These are phyloP conservation scores for Phlebopus sp. DNA, from an alignment of 1,284 basidiomycete species.

Conservation along the genomic window DNA sequence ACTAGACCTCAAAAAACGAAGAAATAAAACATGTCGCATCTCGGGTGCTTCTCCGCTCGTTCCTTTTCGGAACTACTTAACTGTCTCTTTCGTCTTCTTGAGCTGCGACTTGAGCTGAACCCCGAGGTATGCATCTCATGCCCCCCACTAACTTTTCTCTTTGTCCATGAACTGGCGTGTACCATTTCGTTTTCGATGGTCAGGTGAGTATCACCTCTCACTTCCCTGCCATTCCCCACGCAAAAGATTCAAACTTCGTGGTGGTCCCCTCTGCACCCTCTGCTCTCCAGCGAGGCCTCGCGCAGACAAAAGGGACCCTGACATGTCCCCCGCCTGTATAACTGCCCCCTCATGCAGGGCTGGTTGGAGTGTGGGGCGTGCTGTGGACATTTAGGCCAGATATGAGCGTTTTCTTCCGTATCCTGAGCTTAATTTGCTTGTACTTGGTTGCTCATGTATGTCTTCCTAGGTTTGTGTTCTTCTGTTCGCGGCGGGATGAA, in stretches of 20 bases:
- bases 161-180: too few species aligned
- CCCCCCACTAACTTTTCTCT: too few species aligned
- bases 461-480: not conserved
- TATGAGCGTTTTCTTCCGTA: slow-evolving; percentile 49
- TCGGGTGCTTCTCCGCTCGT: too few species aligned
- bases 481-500: slow-evolving; percentile 1
- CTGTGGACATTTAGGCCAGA: slow-evolving; percentile 77
- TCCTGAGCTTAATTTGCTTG: not conserved
- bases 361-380: slow-evolving; percentile 48
- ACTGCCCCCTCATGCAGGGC: slow-evolving; percentile 36
- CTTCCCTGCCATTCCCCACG: slow-evolving; percentile 1
- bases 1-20: slow-evolving; percentile 10
- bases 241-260: slow-evolving; percentile 71
- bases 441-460: slow-evolving; percentile 10
- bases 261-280: slow-evolving; percentile 44
- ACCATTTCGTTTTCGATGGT: too few species aligned
- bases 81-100: too few species aligned
- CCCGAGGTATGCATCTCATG: too few species aligned
- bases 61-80: too few species aligned
- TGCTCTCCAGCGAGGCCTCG: not conserved
- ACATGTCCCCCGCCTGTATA: slow-evolving; percentile 40
- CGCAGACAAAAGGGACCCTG: slow-evolving; percentile 34
- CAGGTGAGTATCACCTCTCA: not conserved
- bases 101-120: too few species aligned
- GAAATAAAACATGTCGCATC: too few species aligned